Conservation (phyloP, 495 filamentous ascomycete genomes). For the Aspergillus haitiensis region DNA sequence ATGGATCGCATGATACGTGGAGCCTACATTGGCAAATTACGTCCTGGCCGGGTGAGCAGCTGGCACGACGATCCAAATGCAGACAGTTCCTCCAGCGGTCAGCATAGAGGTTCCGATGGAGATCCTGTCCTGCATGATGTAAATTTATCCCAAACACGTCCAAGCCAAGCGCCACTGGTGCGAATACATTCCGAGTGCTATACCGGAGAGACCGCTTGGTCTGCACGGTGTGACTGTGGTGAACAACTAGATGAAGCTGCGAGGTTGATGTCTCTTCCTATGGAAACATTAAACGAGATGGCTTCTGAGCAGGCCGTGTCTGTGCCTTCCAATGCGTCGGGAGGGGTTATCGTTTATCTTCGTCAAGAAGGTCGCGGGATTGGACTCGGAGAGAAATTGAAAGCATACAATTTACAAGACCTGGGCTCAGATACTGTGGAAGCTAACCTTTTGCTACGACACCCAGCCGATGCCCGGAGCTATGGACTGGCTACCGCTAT, state of each 20-base stretch:
- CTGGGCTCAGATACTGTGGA: constrained; percentile 94
- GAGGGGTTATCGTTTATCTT: constrained; percentile 92
- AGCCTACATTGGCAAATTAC: constrained; percentile 85
- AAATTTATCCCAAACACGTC: constrained; percentile 16
- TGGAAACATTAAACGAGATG: constrained; percentile 38
- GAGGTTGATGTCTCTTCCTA: constrained; percentile 81
- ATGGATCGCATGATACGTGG: constrained; percentile 94
- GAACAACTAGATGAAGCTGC: constrained; percentile 98
- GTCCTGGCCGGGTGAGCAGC: constrained; percentile 78
- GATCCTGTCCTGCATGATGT: constrained; percentile 12
- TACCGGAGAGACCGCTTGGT: constrained; percentile 98
- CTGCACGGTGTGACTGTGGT: constrained; percentile 93
- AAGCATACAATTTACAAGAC: constrained; percentile 97
- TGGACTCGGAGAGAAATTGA: constrained; percentile 90
- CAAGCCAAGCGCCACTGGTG: constrained; percentile 64
- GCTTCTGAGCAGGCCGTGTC: constrained; percentile 42
- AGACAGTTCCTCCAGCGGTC: constrained; percentile 10
- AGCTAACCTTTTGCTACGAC: constrained; percentile 85
- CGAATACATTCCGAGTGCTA: constrained; percentile 98
- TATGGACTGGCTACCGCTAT: constrained; percentile 96
- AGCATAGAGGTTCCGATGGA: constrained; percentile 2
- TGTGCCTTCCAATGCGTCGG: constrained; percentile 54
- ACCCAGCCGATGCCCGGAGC: constrained; percentile 90
- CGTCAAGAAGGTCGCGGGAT: constrained; percentile 96
- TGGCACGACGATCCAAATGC: constrained; percentile 46